A percentile compares a stretch with the other conserved stretches of the same genome.
Evolutionary conservation across 768 basidiomycete species (phyloP).

Genomic region (Psilocybe subaeruginosa): DNA sequence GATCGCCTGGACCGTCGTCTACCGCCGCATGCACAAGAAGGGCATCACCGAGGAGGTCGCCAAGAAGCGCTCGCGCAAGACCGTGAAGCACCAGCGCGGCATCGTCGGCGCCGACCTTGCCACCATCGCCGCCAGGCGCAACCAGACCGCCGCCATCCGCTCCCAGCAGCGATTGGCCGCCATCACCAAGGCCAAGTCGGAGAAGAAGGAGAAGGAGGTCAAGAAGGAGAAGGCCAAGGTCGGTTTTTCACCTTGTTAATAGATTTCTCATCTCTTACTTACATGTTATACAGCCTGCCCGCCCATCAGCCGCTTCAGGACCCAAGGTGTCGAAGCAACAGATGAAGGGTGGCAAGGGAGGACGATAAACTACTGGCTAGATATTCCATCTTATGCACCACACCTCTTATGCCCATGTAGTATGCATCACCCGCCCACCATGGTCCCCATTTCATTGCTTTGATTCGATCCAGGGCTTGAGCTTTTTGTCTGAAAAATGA

Average conservation of each 20-base stretch:
- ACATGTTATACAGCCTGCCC: slow-evolving; percentile 49
- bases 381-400: slow-evolving; percentile 1
- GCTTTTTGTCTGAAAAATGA: neutral
- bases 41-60: slow-evolving; percentile 98
- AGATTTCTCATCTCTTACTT: no score
- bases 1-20: slow-evolving; percentile 95
- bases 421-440: slow-evolving; percentile 13
- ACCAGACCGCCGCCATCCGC: slow-evolving; percentile 87
- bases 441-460: neutral
- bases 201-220: slow-evolving; percentile 95
- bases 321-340: slow-evolving; percentile 95
- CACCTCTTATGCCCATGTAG: slow-evolving; percentile 16
- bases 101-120: slow-evolving; percentile 96
- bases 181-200: slow-evolving; percentile 92
- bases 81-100: slow-evolving; percentile 97
- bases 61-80: slow-evolving; percentile 97
- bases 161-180: slow-evolving; percentile 81
- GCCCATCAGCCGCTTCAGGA: slow-evolving; percentile 54
- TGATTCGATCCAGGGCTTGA: slow-evolving; percentile 1
- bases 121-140: slow-evolving; percentile 88
- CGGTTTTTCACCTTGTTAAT: slow-evolving; percentile 19
- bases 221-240: slow-evolving; percentile 94
- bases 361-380: slow-evolving; percentile 18
- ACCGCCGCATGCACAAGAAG: slow-evolving; percentile 99
- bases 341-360: slow-evolving; percentile 86